These are phyloP conservation scores for Tolypocladium endophyticum DNA, from an alignment of 2,329 filamentous ascomycete genomes.

Conservation along the genomic window DNA sequence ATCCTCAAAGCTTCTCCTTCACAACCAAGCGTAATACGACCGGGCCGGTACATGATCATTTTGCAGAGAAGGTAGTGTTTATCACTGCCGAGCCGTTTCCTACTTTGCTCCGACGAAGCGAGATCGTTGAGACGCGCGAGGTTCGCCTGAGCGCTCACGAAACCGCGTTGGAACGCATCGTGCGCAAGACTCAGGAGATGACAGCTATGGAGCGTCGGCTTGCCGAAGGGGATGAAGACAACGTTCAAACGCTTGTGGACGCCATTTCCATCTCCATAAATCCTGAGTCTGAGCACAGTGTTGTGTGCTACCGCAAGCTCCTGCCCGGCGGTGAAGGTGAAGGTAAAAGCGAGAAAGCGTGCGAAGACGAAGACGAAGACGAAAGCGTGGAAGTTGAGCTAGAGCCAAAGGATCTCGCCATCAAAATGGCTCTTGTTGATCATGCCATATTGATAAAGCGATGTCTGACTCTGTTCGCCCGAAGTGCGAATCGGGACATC, in stretches of 20 bases:
- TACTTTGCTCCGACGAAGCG: constrained; percentile 78
- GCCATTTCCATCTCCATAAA: constrained; percentile 70
- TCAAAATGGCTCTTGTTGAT: constrained; percentile 78
- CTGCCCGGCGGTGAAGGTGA: constrained; percentile 42
- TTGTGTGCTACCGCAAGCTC: constrained; percentile 67
- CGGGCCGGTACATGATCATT: constrained; percentile 62
- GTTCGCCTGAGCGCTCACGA: constrained; percentile 64
- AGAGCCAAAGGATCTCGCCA: constrained; percentile 60
- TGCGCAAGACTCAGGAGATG: constrained; percentile 84
- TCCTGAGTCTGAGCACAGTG: constrained; percentile 61
- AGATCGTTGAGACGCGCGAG: constrained; percentile 62
- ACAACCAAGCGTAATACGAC: constrained; percentile 61
- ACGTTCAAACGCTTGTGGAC: constrained; percentile 59
- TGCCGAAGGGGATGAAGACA: constrained; percentile 60
- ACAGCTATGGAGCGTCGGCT: constrained; percentile 64
- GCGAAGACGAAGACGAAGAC: constrained; percentile 13
- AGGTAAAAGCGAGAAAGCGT: constrained; percentile 13
- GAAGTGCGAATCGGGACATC: constrained; percentile 50
- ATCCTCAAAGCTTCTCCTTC: constrained; percentile 69
- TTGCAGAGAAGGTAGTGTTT: constrained; percentile 75
- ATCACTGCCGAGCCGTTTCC: constrained; percentile 80
- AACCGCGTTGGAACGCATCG: constrained; percentile 82
- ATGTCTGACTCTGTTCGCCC: constrained; percentile 60
- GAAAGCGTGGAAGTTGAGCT: constrained; percentile 34
- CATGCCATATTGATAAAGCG: constrained; percentile 82